phyloP scores from a whole-genome alignment of 208 protist species.

The Trypanosoma theileri region DNA sequence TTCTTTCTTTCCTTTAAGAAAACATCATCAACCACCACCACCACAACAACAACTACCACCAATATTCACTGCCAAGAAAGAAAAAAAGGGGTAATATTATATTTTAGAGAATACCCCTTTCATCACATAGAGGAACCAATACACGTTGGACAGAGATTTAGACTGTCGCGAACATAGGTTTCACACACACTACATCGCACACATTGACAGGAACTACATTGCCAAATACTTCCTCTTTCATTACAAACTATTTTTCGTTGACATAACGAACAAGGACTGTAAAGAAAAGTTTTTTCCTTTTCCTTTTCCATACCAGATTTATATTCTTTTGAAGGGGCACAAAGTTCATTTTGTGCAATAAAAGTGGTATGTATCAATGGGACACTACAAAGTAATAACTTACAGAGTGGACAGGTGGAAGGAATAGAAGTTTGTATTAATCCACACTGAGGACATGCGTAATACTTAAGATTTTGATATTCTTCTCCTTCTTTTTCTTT shows the following conservation, averaged over 20 bases:
- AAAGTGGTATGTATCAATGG: slow-evolving; percentile 65
- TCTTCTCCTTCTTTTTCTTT: not conserved
- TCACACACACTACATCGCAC: slow-evolving; percentile 62
- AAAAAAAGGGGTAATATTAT: not conserved
- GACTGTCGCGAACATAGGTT: slow-evolving; percentile 40
- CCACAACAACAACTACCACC: too few relatives aligned
- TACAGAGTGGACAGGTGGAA: slow-evolving; percentile 74
- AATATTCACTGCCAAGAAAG: not conserved
- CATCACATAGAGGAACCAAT: slow-evolving; percentile 30
- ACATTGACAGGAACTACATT: slow-evolving; percentile 45
- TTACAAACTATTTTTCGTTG: not conserved
- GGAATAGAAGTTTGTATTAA: slow-evolving; percentile 69
- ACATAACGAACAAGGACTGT: slow-evolving; percentile 25
- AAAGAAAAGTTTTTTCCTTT: not conserved
- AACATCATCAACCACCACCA: too few relatives aligned
- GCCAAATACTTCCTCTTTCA: slow-evolving; percentile 15
- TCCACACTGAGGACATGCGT: slow-evolving; percentile 79
- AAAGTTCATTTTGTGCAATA: slow-evolving; percentile 62
- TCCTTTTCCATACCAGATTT: not conserved
- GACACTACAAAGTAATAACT: slow-evolving; percentile 70
- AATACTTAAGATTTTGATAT: slow-evolving; percentile 25
- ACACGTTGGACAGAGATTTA: slow-evolving; percentile 73
- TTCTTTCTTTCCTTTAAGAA: too few relatives aligned
- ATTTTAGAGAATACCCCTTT: slow-evolving; percentile 4
- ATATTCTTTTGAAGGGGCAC: slow-evolving; percentile 32